Evolutionary conservation across 176 grass and related monocot species (phyloP), one percentile per base, ranked within the genome.

Genomic region (Olyra latifolia): DNA sequence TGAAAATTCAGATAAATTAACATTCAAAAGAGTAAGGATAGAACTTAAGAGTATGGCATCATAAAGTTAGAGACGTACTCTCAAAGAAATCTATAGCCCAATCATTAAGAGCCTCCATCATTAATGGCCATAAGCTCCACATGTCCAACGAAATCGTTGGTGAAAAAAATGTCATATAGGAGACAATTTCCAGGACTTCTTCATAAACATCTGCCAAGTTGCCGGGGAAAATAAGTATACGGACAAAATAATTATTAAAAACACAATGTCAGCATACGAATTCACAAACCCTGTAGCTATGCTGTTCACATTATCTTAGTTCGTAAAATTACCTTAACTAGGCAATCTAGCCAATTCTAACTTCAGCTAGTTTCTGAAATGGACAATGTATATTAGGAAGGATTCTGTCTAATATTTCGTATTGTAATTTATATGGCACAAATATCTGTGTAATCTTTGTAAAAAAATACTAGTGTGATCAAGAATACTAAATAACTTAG

Each of bases 71-170:
- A 62, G 8, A 82, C 85, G 78, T 87, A 97, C 94, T 97, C 77
- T 97, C 94, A 83, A 97, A 93, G 81, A 91, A 97, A 89, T 97
- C 94, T 71, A 97, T 91, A 65, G 91, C 94, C 94, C 94, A 97
- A 32, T 91, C 94, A 80, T 84, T 80, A 69, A 97, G 94, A 5
- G 94, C 86, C 71, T 93, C 88, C 60, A 97, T 72, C 84, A 97
- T 97, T 83, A 91, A 62, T 17, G 94, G 91, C 94, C 94, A 97
- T 48, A 97, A 85, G 82, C 88, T 93, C 94, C 94, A 97, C 94
- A 93, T 93, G 35, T 93, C 83, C 77, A 89, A 62, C 74, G 94
- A 97, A 86, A 97, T 97, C 20, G 94, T 87, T 47, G 91, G 94
- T 0, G 94, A 97, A 81, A 91, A 93, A 84, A 97, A 89, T 53